phyloP scores from a whole-genome alignment of 306 rosid genomes.

The Luffa aegyptiaca region DNA sequence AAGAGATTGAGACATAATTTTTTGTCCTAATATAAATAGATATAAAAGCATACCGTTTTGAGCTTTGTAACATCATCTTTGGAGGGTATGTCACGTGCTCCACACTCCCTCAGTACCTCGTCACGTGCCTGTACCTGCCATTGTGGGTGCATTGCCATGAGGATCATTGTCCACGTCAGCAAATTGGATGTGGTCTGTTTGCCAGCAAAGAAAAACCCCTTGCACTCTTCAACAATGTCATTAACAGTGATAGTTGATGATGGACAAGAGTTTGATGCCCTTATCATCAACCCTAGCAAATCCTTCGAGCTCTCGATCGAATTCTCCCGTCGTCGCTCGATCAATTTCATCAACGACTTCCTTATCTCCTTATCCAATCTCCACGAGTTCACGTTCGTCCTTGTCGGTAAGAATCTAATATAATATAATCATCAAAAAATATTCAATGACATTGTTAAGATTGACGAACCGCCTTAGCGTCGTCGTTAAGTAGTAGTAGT shows the following conservation, averaged over 20 bases:
- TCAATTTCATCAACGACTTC: constrained; percentile 50
- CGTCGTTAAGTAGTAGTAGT: not conserved
- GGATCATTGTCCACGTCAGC: constrained; percentile 97
- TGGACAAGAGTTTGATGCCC: constrained; percentile 30
- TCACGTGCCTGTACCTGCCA: constrained; percentile 97
- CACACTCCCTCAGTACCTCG: constrained; percentile 68
- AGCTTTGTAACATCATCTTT: constrained; percentile 77
- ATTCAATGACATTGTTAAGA: not conserved
- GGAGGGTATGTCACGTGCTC: constrained; percentile 81
- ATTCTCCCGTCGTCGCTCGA: constrained; percentile 34
- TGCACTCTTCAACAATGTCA: constrained; percentile 96
- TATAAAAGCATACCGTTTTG: constrained; percentile 53
- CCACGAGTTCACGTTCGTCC: constrained; percentile 67
- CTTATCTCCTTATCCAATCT: constrained; percentile 52
- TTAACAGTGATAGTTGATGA: constrained; percentile 39
- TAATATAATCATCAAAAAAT: no score
- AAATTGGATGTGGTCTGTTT: constrained; percentile 95
- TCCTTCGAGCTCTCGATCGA: constrained; percentile 42
- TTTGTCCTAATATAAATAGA: not conserved
- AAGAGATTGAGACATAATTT: not conserved
- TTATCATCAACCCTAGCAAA: constrained; percentile 76
- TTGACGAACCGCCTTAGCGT: no score
- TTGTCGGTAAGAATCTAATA: constrained; percentile 66
- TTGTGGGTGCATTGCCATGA: constrained; percentile 92
- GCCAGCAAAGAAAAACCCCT: constrained; percentile 97